Base-by-base conservation (phyloP, 2,329 filamentous ascomycete genomes). In the Colletotrichum paranaense region DNA sequence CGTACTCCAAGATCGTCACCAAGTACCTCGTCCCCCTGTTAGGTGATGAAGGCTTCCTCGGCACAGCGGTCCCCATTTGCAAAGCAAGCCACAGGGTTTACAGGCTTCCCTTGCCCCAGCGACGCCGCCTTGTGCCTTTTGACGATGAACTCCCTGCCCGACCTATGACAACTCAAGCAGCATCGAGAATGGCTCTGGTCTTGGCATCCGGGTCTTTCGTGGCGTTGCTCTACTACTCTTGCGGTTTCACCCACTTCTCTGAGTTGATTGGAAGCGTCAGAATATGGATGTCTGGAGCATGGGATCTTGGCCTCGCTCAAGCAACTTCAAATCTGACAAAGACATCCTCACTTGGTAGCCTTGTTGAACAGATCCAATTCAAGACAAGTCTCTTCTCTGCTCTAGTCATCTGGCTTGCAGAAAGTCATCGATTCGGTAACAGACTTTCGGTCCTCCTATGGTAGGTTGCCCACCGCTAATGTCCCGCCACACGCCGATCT, bases 131-230 rank as follows among this genome's bases (percentile, higher is more conserved):
- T 9, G 49, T 72, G 0, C 68, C 68, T 5, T 67, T 62, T 28
- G 35, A 72, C 4, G 63, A 67, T 8, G 68, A 72, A 35, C 68
- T 72, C 9, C 63, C 68, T 0, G 16, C 57, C 8, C 30, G 16
- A 9, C 63, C 63, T 1, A 35, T 72, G 7, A 26, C 42, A 26
- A 62, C n/a, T 57, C 67, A 67, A 24, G 4, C 16, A 1, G 62
- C 42, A 8, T 62, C 53, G 1, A 59, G 55, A 55, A 42, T 55
- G 1, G 28, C 62, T 3, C 53, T 35, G 7, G 19, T 46, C 3
- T 30, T 70, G 62, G 53, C 67, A 1, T 59, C 52, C 24, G 59
- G 59, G 2, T 63, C 38, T 4, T 11, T 68, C 19, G 26, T 12
- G 9, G 52, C 49, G 24, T 1, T 72, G 14, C 16, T 67, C 26